Conservation (phyloP, 768 basidiomycete genomes). For the Sporobolomyces phaffii region DNA sequence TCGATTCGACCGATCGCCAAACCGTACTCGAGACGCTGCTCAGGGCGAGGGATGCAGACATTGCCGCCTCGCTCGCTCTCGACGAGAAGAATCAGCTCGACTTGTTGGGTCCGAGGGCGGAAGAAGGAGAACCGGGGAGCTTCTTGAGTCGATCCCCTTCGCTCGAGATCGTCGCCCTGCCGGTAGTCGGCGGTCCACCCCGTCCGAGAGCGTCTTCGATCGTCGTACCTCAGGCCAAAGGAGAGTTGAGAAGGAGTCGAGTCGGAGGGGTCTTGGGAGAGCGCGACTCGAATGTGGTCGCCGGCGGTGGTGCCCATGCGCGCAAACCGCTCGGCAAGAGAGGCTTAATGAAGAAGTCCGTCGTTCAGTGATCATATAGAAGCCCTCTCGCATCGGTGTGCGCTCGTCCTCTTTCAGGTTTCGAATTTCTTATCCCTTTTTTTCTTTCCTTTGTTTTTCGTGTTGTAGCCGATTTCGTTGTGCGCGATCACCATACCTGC, state of each 20-base stretch:
- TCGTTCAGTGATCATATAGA: background rate
- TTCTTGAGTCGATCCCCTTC: constrained; percentile 6
- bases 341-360: background rate
- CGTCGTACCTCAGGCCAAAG: background rate
- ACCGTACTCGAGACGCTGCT: constrained; percentile 20
- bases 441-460: too few relatives aligned
- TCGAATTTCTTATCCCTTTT: too few relatives aligned
- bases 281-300: constrained; percentile 12
- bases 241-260: background rate
- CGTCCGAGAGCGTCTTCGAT: background rate
- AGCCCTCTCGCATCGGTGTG: too few relatives aligned
- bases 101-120: background rate
- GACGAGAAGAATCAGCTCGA: background rate
- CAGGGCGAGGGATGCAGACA: background rate
- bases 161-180: background rate
- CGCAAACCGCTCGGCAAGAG: constrained; percentile 4
- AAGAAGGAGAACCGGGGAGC: background rate
- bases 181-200: background rate
- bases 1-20: constrained; percentile 18
- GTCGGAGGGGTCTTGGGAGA: constrained; percentile 11
- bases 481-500: too few relatives aligned
- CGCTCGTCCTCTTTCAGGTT: too few relatives aligned
- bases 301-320: background rate
- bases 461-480: too few relatives aligned
- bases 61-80: background rate